A percentile compares a stretch with the other conserved stretches of the same genome.
phyloP scores from a whole-genome alignment of 371 early-diverging fungal species.

The Catenaria anguillulae region DNA sequence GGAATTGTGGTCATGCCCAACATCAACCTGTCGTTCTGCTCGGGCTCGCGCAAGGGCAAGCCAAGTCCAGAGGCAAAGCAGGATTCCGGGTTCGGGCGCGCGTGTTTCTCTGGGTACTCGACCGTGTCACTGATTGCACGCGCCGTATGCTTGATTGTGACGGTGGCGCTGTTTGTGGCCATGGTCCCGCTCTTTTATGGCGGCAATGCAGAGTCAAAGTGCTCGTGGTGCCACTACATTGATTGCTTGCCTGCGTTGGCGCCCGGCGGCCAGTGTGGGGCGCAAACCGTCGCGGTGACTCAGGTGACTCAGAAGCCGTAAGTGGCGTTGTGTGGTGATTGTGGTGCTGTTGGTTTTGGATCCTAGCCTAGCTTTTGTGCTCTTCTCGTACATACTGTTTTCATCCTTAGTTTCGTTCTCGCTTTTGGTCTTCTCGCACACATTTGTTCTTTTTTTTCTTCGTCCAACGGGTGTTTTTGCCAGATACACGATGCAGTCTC shows the following conservation, averaged over 20 bases:
- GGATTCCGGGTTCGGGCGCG: constrained; percentile 6
- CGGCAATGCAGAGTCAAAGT: constrained; percentile 7
- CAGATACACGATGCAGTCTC: no score
- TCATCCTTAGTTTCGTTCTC: no score
- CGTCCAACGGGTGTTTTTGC: no score
- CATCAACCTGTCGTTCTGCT: constrained; percentile 12
- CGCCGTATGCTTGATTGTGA: neutral
- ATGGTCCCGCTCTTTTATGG: constrained; percentile 21
- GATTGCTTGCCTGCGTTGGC: constrained; percentile 25
- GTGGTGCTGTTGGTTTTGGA: no score
- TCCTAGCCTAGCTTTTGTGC: no score
- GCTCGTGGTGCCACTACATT: constrained; percentile 33
- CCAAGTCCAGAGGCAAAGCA: constrained; percentile 13
- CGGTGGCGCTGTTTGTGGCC: constrained; percentile 16
- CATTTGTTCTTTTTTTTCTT: no score
- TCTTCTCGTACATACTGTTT: no score
- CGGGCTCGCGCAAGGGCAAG: constrained; percentile 21
- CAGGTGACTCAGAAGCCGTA: no score
- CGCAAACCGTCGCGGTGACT: no score
- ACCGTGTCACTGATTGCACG: neutral
- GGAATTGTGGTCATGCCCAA: constrained; percentile 34
- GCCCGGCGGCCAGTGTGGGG: no score
- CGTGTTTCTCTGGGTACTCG: constrained; percentile 15
- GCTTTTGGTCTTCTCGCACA: no score
- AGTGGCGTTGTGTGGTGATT: no score